Percentiles rank a stretch among this genome's conserved stretches.
phyloP scores from a whole-genome alignment of 352 stramenopile species.

The Globisporangium middletonii region DNA sequence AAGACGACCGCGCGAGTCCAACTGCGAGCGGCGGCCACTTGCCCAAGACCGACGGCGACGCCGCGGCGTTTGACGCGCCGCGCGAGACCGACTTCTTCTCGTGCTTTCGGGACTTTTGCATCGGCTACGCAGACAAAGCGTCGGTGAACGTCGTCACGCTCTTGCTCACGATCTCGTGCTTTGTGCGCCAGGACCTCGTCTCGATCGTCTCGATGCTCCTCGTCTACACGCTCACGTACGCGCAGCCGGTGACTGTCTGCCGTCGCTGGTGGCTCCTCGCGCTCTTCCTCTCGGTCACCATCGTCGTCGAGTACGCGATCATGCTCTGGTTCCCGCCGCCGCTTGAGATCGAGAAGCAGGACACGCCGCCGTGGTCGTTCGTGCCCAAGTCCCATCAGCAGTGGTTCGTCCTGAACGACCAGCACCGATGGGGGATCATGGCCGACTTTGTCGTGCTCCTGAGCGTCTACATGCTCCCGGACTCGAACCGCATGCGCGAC shows the following conservation, averaged over 20 bases:
- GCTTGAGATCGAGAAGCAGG: conserved; percentile 47
- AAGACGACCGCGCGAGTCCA: background rate
- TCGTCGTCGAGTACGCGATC: conserved; percentile 65
- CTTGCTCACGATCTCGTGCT: conserved; percentile 68
- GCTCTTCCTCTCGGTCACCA: conserved; percentile 49
- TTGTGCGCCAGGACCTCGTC: conserved; percentile 71
- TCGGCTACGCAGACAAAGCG: conserved; percentile 65
- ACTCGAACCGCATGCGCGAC: conserved; percentile 33
- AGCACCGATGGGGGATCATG: conserved; percentile 77
- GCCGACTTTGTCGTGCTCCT: conserved; percentile 69
- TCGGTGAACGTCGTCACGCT: conserved; percentile 78
- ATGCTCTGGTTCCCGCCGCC: conserved; percentile 69
- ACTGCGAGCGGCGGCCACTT: background rate
- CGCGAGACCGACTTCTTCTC: conserved; percentile 55
- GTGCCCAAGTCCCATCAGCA: conserved; percentile 51
- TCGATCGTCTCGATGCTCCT: conserved; percentile 74
- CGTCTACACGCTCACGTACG: conserved; percentile 81
- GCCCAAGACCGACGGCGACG: background rate
- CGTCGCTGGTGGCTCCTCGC: conserved; percentile 50
- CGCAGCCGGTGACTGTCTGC: conserved; percentile 42
- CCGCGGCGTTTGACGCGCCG: background rate
- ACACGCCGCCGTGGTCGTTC: conserved; percentile 48
- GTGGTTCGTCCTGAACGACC: conserved; percentile 58
- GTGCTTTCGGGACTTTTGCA: conserved; percentile 54
- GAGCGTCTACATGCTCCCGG: conserved; percentile 60